phyloP scores from a whole-genome alignment of 2,329 filamentous ascomycete genomes.

The Knufia petricola region DNA sequence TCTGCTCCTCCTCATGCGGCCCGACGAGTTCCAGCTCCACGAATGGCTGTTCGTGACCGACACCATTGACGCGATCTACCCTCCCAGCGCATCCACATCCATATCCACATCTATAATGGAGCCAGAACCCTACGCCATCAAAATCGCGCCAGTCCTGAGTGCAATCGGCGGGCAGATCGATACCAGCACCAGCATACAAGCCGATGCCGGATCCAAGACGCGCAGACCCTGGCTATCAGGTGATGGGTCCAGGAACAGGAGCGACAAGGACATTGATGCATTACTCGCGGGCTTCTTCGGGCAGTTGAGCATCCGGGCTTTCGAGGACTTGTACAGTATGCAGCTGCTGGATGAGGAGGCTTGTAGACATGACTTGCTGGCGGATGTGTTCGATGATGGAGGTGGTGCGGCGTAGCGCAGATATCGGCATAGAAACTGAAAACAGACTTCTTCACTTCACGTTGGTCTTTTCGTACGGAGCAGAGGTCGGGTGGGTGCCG shows the following conservation, averaged over 20 bases:
- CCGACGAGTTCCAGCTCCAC: constrained; percentile 95
- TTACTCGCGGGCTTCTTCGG: constrained; percentile 82
- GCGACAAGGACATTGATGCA: constrained; percentile 63
- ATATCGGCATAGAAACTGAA: too few relatives aligned
- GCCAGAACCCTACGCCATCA: background rate
- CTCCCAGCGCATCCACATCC: constrained; percentile 36
- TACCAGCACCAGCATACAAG: too few relatives aligned
- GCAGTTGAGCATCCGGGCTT: constrained; percentile 83
- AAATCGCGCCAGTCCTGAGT: constrained; percentile 11
- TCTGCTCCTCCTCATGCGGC: constrained; percentile 70
- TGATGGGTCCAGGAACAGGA: constrained; percentile 43
- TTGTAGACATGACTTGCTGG: constrained; percentile 56
- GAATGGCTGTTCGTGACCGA: constrained; percentile 98
- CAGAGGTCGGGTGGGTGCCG: too few relatives aligned
- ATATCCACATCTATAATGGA: too few relatives aligned
- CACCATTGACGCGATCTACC: constrained; percentile 91
- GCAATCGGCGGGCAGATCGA: constrained; percentile 15
- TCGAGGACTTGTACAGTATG: constrained; percentile 88
- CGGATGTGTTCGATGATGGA: constrained; percentile 71
- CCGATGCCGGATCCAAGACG: constrained; percentile 20
- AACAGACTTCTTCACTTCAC: too few relatives aligned
- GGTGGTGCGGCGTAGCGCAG: too few relatives aligned
- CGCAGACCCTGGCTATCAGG: constrained; percentile 36
- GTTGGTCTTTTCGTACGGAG: too few relatives aligned
- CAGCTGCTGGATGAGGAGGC: constrained; percentile 55